Evolutionary conservation across 257 asterid genomes (phyloP).

Genomic region (Solanum sejunctum): DNA sequence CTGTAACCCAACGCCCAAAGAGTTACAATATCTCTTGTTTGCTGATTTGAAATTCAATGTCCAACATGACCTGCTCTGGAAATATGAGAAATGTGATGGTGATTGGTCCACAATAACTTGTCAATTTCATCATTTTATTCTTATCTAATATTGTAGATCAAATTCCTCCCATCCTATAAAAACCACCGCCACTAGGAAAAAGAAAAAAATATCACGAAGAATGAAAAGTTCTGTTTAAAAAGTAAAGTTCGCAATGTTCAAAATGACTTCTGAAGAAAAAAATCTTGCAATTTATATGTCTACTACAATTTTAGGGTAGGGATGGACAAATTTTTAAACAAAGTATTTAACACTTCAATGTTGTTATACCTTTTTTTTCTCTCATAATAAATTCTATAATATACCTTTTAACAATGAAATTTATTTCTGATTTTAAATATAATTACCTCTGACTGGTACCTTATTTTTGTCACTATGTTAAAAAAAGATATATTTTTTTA

Average conservation of each 20-base stretch:
- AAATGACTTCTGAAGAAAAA: background rate
- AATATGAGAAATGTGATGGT: background rate
- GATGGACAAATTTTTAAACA: background rate
- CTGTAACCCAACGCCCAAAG: too few species aligned
- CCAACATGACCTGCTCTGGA: background rate
- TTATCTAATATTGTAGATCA: background rate
- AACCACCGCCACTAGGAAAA: background rate
- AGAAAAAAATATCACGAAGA: background rate
- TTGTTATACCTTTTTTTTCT: background rate
- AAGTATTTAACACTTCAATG: background rate
- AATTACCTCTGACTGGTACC: background rate
- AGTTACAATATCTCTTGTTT: too few species aligned
- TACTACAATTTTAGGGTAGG: background rate
- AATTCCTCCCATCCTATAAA: background rate
- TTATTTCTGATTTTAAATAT: background rate
- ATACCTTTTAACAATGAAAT: background rate
- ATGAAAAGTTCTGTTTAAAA: background rate
- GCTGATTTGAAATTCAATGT: background rate
- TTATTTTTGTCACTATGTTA: background rate
- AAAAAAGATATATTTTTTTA: background rate
- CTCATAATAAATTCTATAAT: background rate
- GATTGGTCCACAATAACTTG: background rate
- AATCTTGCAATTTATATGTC: background rate
- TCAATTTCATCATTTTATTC: background rate
- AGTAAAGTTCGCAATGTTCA: background rate